phyloP scores from a whole-genome alignment of 805 yeast genomes.

The Candida tallmaniae region DNA sequence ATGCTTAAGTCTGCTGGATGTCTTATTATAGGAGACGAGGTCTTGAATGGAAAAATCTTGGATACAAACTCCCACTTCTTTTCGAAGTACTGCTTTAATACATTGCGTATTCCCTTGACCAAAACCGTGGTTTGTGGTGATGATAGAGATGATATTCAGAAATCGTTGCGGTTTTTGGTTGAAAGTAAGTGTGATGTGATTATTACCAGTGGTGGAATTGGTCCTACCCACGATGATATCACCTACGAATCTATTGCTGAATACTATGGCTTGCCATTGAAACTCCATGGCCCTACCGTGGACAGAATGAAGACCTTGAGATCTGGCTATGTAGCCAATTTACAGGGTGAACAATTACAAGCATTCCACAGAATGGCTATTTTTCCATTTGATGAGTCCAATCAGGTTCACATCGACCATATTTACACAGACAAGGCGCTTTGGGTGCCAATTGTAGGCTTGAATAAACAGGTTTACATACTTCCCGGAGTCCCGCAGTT shows the following conservation, averaged over 20 bases:
- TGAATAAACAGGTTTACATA: conserved; percentile 61
- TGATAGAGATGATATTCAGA: conserved; percentile 59
- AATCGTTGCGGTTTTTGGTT: conserved; percentile 44
- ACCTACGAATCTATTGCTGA: conserved; percentile 74
- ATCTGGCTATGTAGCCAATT: conserved; percentile 27
- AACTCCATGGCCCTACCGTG: conserved; percentile 54
- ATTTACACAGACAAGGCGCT: conserved; percentile 42
- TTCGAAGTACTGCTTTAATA: conserved; percentile 62
- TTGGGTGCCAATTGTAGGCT: conserved; percentile 82
- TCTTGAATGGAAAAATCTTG: conserved; percentile 75
- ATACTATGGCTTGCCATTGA: conserved; percentile 50
- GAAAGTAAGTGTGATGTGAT: conserved; percentile 54
- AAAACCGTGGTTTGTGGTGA: conserved; percentile 75
- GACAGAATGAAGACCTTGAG: conserved; percentile 52
- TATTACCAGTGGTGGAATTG: conserved; percentile 72
- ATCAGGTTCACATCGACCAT: conserved; percentile 31
- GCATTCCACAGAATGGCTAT: conserved; percentile 81
- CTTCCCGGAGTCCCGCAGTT: conserved; percentile 84
- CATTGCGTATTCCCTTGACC: conserved; percentile 59
- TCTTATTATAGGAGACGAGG: conserved; percentile 81
- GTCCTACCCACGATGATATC: conserved; percentile 89
- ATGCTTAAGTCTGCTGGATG: conserved; percentile 38
- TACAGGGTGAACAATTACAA: conserved; percentile 39
- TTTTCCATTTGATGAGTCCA: conserved; percentile 44
- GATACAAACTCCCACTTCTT: conserved; percentile 76